Evolutionary conservation across 495 filamentous ascomycete species (phyloP), one percentile per base, ranked within the genome.

Genomic region (Penicillium taxi): DNA sequence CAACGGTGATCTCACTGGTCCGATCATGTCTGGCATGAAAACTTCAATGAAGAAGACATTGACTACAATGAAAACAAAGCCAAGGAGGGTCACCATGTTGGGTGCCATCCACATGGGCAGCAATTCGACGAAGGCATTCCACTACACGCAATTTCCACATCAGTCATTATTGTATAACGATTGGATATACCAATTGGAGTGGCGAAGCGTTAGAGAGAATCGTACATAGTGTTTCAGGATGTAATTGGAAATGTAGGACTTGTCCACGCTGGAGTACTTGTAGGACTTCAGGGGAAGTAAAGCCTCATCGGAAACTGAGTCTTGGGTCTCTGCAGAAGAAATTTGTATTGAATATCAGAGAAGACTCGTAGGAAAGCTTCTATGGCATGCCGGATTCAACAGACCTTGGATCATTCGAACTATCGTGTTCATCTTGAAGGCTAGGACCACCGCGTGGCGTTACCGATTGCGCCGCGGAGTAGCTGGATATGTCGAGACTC

Each of bases 211-310:
- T 19, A 3, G n/a, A 20, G 44, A 41, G 28, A 21, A 27, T 58
- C 81, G 64, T 82, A 98, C 90, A 58, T 95, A 98, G 54, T 93
- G 90, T 46, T 76, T 83, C 24, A 98, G 73, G 57, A 98, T 87
- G 59, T 98, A 94, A 50, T 81, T 72, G 26, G 93, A 96, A 26
- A 96, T 81, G 36, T 80, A 75, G n/a, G 88, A 95, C 61, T 96
- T 94, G 70, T 98, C 91, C 53, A 98, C 89, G 54, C 81, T 81
- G 50, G 84, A 88, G 61, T 98, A 98, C 56, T 95, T 93, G 78
- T 98, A 98, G 17, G 77, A 78, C 61, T 90, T 91, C 45, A 98
- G 79, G 56, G 94, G 88, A 17, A 84, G 66, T 33, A 86, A 66
- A 32, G 77, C 74, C 41, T 85, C 77, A 33, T 85, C 80, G 6